Conservation (phyloP, 345 rosid genomes). For the Euphorbia lathyris region DNA sequence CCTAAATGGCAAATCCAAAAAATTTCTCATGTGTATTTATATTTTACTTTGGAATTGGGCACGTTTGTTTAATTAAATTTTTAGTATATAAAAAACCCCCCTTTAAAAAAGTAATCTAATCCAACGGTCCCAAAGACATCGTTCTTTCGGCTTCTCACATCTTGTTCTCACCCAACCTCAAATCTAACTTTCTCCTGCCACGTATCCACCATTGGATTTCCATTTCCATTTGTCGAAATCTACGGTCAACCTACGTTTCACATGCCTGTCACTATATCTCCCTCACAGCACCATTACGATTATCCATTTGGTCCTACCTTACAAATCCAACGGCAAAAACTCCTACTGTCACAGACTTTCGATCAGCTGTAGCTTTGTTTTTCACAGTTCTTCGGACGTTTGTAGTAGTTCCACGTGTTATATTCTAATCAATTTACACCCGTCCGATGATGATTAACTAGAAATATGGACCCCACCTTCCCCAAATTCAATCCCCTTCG, state of each 20-base stretch:
- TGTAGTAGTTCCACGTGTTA: constrained; percentile 25
- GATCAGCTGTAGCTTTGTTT: neutral
- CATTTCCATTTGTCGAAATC: neutral
- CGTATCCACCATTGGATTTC: constrained; percentile 7
- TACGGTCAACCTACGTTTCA: neutral
- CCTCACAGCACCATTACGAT: constrained; percentile 1
- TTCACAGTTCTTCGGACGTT: constrained; percentile 6
- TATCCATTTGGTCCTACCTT: neutral
- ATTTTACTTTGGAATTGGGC: neutral
- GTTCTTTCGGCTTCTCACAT: neutral
- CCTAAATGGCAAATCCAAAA: neutral
- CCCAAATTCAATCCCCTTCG: constrained; percentile 25
- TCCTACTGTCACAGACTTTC: neutral
- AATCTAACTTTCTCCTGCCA: constrained; percentile 5
- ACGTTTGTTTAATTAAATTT: neutral
- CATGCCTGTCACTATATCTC: neutral
- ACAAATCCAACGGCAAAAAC: neutral
- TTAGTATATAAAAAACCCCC: neutral
- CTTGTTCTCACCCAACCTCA: constrained; percentile 9
- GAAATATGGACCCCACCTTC: constrained; percentile 13
- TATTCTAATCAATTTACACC: neutral
- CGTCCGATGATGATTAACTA: constrained; percentile 31
- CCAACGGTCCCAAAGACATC: constrained; percentile 16
- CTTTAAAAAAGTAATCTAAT: constrained; percentile 1
- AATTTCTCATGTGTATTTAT: neutral